Base-by-base conservation (phyloP, 331 rosid species). In the Quercus tomentella region DNA sequence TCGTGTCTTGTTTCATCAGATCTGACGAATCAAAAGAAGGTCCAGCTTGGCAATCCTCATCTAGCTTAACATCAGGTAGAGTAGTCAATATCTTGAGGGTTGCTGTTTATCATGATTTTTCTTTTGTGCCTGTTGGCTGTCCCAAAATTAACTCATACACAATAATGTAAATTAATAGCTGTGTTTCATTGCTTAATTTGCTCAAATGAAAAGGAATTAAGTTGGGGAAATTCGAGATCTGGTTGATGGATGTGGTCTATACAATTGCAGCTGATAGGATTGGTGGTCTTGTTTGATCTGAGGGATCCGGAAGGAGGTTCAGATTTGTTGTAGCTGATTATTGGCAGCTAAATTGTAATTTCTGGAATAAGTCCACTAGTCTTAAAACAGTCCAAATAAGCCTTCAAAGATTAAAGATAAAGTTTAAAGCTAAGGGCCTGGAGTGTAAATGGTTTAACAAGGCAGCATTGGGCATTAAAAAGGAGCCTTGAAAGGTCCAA, bases 1-100 rank as follows among this genome's bases (percentile, higher is more conserved):
- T 80, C 37, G 75, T 80, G 67, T 75, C 52, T 37, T 70, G 60
- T 67, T 37, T 75, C 43, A 56, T 78, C 91, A 94, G 98, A 58
- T 81, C 72, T 80, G 93, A 89, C 78, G 94, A 92, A 77, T 84
- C 84, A 22, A 86, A 77, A 78, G 87, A 81, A 73, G 85, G 75
- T 79, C 73, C 84, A 33, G 77, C 77, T 79, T 77, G 77, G 70
- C 86, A 80, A 84, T 79, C 84, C 22, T 74, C 82, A 35, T 75
- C 89, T 45, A 79, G 75, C 85, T 79, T 84, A 71, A 88, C 82
- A 56, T 80, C 94, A 70, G 98, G 97, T 94, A 89, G 76, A 70
- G 20, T 45, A 43, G 25, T 74, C 65, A 78, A 84, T 67, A 71
- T 57, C 30, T 45, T 76, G 67, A 75, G 73, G 65, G 72, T 43